phyloP scores from a whole-genome alignment of 2,329 filamentous ascomycete species.

The Chrysoporthe cubensis region DNA sequence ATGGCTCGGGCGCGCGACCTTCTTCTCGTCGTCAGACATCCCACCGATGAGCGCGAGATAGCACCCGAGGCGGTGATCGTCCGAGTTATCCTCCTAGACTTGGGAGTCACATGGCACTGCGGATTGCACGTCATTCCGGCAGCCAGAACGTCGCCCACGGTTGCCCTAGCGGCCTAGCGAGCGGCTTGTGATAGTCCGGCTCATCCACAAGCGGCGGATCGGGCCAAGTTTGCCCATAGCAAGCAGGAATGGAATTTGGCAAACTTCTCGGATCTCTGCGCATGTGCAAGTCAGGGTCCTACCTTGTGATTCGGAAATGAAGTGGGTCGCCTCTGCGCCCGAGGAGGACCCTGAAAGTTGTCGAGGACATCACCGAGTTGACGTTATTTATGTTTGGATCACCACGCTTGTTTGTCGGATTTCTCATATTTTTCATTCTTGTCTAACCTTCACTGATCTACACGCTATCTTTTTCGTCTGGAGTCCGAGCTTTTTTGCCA shows the following conservation, averaged over 20 bases:
- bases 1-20: not conserved
- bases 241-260: not conserved
- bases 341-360: not conserved
- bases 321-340: not conserved
- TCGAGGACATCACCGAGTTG: not conserved
- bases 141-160: too few relatives aligned
- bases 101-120: not conserved
- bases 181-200: too few relatives aligned
- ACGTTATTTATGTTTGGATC: not conserved
- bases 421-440: not conserved
- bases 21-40: slow-evolving; percentile 1
- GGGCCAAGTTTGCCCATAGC: too few relatives aligned
- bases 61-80: not conserved
- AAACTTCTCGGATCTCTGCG: not conserved
- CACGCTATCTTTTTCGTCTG: not conserved
- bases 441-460: not conserved
- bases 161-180: too few relatives aligned
- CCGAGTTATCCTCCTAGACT: not conserved
- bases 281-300: not conserved
- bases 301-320: not conserved
- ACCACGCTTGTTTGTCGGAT: not conserved
- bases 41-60: not conserved
- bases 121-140: too few relatives aligned
- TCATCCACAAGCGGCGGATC: too few relatives aligned
- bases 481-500: not conserved